Percentiles rank a stretch among this genome's conserved stretches.
Conservation (phyloP, 2,329 filamentous ascomycete species). For the Epichloe sibirici region DNA sequence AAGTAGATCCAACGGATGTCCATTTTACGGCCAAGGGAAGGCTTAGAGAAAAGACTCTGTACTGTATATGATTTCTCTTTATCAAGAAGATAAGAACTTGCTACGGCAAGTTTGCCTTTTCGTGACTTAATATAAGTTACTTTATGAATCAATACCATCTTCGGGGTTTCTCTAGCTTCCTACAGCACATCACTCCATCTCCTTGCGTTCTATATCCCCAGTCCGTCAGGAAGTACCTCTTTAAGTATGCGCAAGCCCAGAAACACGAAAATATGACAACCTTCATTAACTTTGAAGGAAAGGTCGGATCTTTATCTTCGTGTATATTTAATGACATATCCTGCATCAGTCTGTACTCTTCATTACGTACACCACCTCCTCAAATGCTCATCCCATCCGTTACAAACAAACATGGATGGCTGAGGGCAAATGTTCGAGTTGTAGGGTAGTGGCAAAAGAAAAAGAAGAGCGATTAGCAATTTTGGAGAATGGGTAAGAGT, state of each 20-base stretch:
- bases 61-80: conserved; percentile 7
- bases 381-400: background rate
- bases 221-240: background rate
- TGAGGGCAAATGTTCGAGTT: background rate
- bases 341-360: conserved; percentile 7
- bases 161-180: background rate
- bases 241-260: background rate
- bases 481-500: background rate
- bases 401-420: background rate
- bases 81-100: conserved; percentile 2
- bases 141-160: background rate
- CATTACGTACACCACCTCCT: background rate
- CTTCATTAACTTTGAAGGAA: background rate
- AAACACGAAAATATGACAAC: background rate
- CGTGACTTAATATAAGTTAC: background rate
- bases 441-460: background rate
- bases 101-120: background rate
- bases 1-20: conserved; percentile 47
- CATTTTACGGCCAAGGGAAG: background rate
- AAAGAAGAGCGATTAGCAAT: background rate
- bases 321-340: conserved; percentile 12
- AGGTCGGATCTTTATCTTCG: background rate
- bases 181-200: background rate
- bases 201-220: background rate
- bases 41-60: background rate